Conservation (phyloP, 352 stramenopile genomes). For the Pythium periplocum region DNA sequence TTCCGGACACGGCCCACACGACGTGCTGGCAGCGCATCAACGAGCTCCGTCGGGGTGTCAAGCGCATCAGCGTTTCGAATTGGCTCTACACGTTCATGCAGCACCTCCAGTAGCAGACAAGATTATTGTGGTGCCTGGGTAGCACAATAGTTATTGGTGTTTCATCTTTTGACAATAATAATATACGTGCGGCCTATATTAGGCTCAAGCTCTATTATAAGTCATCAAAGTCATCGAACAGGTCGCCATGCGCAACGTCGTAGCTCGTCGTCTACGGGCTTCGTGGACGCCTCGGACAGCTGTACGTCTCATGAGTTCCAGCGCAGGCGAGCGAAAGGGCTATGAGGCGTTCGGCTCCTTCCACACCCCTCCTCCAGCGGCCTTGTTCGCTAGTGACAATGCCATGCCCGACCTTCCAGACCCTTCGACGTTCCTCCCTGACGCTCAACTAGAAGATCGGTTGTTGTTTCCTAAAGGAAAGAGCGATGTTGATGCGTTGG, state of each 20-base stretch:
- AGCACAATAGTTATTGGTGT: too few relatives aligned
- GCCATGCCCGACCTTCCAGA: conserved; percentile 5
- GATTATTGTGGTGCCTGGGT: too few relatives aligned
- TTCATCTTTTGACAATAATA: too few relatives aligned
- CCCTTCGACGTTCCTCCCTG: conserved; percentile 15
- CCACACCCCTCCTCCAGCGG: conserved; percentile 52
- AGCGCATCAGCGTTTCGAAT: conserved; percentile 14
- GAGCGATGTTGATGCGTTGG: background rate
- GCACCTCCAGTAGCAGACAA: conserved; percentile 5
- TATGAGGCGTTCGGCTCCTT: conserved; percentile 80
- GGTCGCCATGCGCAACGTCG: too few relatives aligned
- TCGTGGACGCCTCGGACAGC: too few relatives aligned
- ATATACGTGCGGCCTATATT: too few relatives aligned
- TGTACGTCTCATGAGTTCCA: background rate
- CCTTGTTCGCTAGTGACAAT: conserved; percentile 36
- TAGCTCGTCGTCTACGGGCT: too few relatives aligned
- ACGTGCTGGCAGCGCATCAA: conserved; percentile 31
- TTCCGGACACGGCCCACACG: conserved; percentile 23
- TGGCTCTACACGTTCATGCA: conserved; percentile 19
- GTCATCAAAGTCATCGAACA: too few relatives aligned
- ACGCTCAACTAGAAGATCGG: background rate
- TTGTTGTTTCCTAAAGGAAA: background rate
- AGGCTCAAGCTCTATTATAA: too few relatives aligned
- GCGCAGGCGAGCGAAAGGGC: conserved; percentile 8
- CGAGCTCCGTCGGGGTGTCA: conserved; percentile 9